phyloP scores from a whole-genome alignment of 257 asterid species.

The Solanum sejunctum region DNA sequence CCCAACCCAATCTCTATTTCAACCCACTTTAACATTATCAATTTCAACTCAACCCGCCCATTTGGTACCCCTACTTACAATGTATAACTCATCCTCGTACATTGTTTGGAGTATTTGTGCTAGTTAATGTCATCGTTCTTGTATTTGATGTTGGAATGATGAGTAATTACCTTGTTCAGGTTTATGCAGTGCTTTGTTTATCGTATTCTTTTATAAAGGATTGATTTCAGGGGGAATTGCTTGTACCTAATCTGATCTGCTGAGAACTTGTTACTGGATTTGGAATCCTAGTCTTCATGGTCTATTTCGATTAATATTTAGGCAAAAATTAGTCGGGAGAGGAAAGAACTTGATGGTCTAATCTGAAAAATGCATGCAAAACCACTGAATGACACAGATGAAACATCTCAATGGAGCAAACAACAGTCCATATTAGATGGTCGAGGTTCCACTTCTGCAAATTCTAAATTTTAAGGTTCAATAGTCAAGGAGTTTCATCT shows the following conservation, averaged over 20 bases:
- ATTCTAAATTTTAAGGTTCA: neutral
- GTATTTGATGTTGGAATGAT: neutral
- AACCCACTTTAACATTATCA: too few species aligned
- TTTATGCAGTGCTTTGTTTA: neutral
- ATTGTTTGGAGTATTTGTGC: neutral
- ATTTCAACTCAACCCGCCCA: too few species aligned
- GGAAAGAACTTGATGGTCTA: neutral
- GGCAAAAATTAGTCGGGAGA: neutral
- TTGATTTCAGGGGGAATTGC: neutral
- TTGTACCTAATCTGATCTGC: neutral
- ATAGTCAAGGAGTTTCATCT: neutral
- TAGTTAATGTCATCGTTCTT: neutral
- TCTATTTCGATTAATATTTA: neutral
- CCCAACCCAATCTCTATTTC: too few species aligned
- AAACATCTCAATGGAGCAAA: neutral
- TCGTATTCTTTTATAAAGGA: neutral
- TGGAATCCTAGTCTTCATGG: neutral
- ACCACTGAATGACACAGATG: neutral
- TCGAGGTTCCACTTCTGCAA: neutral
- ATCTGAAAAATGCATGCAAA: neutral
- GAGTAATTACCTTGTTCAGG: neutral
- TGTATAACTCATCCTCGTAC: neutral
- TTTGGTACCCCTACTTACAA: too few species aligned
- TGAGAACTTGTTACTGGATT: neutral
- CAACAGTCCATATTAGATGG: neutral